Evolutionary conservation across 352 stramenopile species (phyloP), one percentile per base, ranked within the genome.

Genomic region (Globisporangium viniferum): DNA sequence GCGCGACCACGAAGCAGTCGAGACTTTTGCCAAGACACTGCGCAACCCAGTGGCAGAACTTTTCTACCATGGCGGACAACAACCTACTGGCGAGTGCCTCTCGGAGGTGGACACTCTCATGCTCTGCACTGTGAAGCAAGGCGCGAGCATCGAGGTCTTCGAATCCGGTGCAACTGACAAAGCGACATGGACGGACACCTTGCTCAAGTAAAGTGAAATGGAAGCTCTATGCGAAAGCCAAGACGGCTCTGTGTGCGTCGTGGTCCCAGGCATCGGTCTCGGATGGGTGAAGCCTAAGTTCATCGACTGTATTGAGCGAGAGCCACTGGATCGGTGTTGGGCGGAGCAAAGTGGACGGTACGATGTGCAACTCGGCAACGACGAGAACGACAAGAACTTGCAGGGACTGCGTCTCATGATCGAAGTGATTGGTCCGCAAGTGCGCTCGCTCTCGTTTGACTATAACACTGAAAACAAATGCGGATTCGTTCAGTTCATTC

Each of bases 151-250:
- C 54, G 54, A 59, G 54, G 41, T 59, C 29, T 59, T 59, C 7
- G 29, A 59, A 14, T 59, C 7, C 4, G 53, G 27, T 15, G 2
- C 1, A 2, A 33, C 2, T 2, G 29, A 33, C 4, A 81, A 67
- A 70, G 57, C 12, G 73, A 79, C 27, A 67, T 81, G 41, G 27
- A 22, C 15, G 2, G 29, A 41, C 15, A 58, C 44, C 3, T 35
- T 65, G 29, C 4, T 8, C 3, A 22, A 48, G 18, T 29, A 29
- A 2, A 29, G 35, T 9, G 60, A 46, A 6, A 8, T 65, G 5
- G 60, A 65, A n/a, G 60, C 60, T 20, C 60, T 65, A 1, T 27
- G 5, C 15, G 31, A 58, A 2, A 7, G 5, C 22, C 7, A 10
- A 5, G 20, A 65, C 22, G 46, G 60, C 22, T 33, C 60, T 2